Base-by-base conservation (phyloP, 2,329 filamentous ascomycete genomes). In the Aspergillus carbonarius region DNA sequence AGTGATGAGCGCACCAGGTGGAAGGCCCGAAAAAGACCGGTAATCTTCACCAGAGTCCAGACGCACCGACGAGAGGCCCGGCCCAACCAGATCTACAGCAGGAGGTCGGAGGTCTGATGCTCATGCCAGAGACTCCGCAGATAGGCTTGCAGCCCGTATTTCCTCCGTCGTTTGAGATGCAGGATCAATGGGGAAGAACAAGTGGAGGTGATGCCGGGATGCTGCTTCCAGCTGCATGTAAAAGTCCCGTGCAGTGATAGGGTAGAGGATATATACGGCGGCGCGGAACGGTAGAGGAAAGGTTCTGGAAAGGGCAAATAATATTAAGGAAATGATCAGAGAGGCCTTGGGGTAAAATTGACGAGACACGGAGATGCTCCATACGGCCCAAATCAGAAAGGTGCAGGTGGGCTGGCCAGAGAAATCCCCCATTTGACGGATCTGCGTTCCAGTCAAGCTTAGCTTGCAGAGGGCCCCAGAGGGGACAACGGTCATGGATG, bases 391-490 rank as follows among this genome's bases (percentile, higher is more conserved):
- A 63, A 63, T 42, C 27, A 61, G 61, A 58, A 59, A 59, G 61
- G 51, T 61, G 60, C 60, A 66, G 63, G 61, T 61, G 60, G 63
- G 57, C 60, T 60, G 60, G 60, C 49, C 44, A 53, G 59, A 60
- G 39, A 61, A 61, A 57, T 54, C 61, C 56, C 62, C 60, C 61
- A 67, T 66, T 67, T 63, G 65, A 66, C 60, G 55, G 64, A 66
- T 65, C 63, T 60, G 62, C 60, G 55, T 60, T 60, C 58, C 60
- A 61, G 62, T 60, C 63, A 66, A 66, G 65, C 65, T 67, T 65
- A 66, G 60, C 59, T 64, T 64, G 63, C 57, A 64, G 61, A 60
- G 60, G 54, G 53, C 51, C 48, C 51, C 54, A 58, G 58, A 63
- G 51, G 42, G 47, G 44, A 59, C 60, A 65, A 62, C 54, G 58